Conservation (phyloP, 768 basidiomycete genomes). For the Lactarius tabidus region DNA sequence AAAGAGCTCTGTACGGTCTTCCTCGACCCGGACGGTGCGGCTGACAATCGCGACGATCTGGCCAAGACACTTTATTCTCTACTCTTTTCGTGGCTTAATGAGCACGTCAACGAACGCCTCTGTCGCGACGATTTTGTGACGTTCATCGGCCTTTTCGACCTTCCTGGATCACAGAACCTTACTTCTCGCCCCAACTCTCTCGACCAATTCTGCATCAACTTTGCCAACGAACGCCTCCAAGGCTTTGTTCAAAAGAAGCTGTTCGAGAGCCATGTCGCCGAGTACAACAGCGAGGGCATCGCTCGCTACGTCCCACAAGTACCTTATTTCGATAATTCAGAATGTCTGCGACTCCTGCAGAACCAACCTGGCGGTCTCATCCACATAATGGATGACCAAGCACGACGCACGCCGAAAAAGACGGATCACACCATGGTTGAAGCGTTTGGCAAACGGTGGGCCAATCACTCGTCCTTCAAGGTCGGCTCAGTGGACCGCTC, state of each 20-base stretch:
- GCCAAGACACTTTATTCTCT: conserved; percentile 92
- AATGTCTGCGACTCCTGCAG: conserved; percentile 82
- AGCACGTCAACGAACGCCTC: conserved; percentile 91
- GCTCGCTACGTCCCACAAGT: conserved; percentile 61
- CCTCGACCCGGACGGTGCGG: conserved; percentile 89
- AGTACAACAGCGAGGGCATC: conserved; percentile 83
- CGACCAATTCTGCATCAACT: conserved; percentile 96
- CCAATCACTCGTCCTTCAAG: conserved; percentile 90
- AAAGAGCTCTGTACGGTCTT: conserved; percentile 98
- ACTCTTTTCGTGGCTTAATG: conserved; percentile 94
- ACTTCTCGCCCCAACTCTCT: conserved; percentile 85
- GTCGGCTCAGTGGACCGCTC: conserved; percentile 67
- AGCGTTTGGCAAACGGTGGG: conserved; percentile 92
- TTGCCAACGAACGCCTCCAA: conserved; percentile 89
- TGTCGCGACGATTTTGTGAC: conserved; percentile 91
- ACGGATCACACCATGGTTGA: conserved; percentile 93
- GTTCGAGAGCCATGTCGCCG: conserved; percentile 76
- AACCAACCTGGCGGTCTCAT: conserved; percentile 87
- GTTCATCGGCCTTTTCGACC: conserved; percentile 91
- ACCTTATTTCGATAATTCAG: conserved; percentile 86
- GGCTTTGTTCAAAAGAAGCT: conserved; percentile 74
- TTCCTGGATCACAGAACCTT: conserved; percentile 91
- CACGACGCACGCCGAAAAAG: conserved; percentile 80
- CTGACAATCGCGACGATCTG: conserved; percentile 90
- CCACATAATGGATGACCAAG: conserved; percentile 98